Evolutionary conservation across 805 yeast species (phyloP), one percentile per base, ranked within the genome.

Genomic region (Gaillardinia entomophila): DNA sequence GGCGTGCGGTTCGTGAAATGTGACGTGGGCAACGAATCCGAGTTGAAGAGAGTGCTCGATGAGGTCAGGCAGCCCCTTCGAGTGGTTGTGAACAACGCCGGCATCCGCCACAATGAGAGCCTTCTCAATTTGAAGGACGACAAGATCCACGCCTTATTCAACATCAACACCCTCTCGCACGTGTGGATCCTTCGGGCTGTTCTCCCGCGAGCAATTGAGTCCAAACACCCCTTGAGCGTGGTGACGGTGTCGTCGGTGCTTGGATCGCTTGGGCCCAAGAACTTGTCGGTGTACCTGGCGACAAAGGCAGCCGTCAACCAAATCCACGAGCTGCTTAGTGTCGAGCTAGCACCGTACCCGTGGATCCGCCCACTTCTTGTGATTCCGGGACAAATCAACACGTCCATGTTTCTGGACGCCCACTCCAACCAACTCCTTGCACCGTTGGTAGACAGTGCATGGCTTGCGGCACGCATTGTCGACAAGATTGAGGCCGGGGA

Each of bases 361-460:
- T 30, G 33, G 2, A 44, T 73, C 3, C 43, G 62, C 4, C 38
- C 64, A 18, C 53, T 69, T 12, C 46, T 68, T 8, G 66, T 73
- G 5, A 38, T 62, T 2, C 77, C 79, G 0, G 81, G 81, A 2
- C 80, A 75, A 45, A 46, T 75, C 19, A 54, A 61, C 27, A 59
- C 75, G 1, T 47, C 43, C 7, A 72, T 75, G 79, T 75, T 75
- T 41, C 41, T 44, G 2, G 77, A 73, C 41, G 68, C 72, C 6
- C 41, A 47, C 2, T 68, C 71, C 3, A 54, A 64, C 6, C 51
- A 54, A 26, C 71, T 73, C 36, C 45, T 74, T 27, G 77, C 78
- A 0, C 80, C 81, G 0, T 24, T 71, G 6, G 62, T 73, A 0
- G 60, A 63, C 33, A 65, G 58, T 31, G 22, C 27, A 1, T 46